Percentiles rank a stretch among this genome's conserved stretches.
phyloP scores from a whole-genome alignment of 352 stramenopile species.

The Globisporangium mamillatum region DNA sequence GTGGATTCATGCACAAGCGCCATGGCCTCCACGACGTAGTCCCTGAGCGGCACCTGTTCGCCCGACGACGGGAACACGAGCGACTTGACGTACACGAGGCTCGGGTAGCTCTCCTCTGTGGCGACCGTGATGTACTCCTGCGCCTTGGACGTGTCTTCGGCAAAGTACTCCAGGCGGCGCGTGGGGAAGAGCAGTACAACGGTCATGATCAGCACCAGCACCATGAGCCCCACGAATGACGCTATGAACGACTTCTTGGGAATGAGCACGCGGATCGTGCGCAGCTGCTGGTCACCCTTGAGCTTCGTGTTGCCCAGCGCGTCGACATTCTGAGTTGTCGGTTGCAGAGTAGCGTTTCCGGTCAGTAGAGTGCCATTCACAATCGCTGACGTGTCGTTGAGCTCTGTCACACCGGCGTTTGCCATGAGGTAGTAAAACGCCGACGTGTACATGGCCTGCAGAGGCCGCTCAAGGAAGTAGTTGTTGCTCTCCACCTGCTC shows the following conservation, averaged over 20 bases:
- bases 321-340: neutral
- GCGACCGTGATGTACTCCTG: neutral
- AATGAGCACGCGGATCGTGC: neutral
- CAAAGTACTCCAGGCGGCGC: neutral
- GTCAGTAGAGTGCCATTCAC: neutral
- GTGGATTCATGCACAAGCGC: neutral
- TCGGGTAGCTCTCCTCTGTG: neutral
- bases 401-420: neutral
- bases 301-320: neutral
- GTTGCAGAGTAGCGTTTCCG: neutral
- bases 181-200: neutral
- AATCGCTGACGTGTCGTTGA: neutral
- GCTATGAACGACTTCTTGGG: neutral
- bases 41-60: neutral
- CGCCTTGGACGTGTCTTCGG: neutral
- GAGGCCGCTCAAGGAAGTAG: neutral
- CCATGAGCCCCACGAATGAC: neutral
- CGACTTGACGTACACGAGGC: neutral
- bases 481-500: neutral
- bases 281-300: neutral
- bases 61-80: neutral
- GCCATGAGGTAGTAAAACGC: neutral
- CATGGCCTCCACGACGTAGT: neutral
- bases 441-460: neutral
- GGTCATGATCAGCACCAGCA: neutral